Base-by-base conservation (phyloP, 2,329 filamentous ascomycete species). In the Malbranchea cinnamomea region DNA sequence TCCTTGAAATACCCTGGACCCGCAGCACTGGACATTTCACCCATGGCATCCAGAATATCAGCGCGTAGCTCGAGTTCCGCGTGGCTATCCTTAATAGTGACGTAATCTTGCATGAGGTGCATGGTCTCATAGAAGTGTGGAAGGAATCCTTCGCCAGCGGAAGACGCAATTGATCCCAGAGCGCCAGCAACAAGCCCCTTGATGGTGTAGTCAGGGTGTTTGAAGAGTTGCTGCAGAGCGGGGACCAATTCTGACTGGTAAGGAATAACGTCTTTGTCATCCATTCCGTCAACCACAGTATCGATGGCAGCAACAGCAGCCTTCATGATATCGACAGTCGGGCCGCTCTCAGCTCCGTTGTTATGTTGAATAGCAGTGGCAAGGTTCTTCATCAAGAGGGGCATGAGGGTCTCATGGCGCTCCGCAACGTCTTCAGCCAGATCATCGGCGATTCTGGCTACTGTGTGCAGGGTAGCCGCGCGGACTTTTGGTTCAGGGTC, bases 111-210 rank as follows among this genome's bases (percentile, higher is more conserved):
- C 34, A 95, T 72, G n/a, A 79, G 74, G 39, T 79, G 69, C 83
- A 98, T 94, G 16, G 82, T 85, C 39, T 79, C 68, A 45, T 83
- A 73, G 52, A 95, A 93, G 66, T 80, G 95, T n/a, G 85, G 82
- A 44, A 78, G 61, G 65, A 95, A 98, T 9, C 71, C 72, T 38
- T 76, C 70, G 48, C 82, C 80, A 33, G 89, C 74, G 31, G 85
- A 82, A 9, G 78, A 77, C 18, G 89, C 89, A 42, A 95, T 81
- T 23, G 87, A 85, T 34, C 89, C 87, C 25, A 94, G 71, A 28
- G 87, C 89, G 43, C 82, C 80, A 36, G 87, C 82, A 31, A 87
- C 81, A 28, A 84, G 75, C 44, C 79, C 78, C 68, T 93, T 93
- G 56, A 93, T 78, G 55, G 81, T 85, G 54, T 76, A 76, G 50